Base-by-base conservation (phyloP, 75 land plant species). In the Pseudotsuga menziesii region DNA sequence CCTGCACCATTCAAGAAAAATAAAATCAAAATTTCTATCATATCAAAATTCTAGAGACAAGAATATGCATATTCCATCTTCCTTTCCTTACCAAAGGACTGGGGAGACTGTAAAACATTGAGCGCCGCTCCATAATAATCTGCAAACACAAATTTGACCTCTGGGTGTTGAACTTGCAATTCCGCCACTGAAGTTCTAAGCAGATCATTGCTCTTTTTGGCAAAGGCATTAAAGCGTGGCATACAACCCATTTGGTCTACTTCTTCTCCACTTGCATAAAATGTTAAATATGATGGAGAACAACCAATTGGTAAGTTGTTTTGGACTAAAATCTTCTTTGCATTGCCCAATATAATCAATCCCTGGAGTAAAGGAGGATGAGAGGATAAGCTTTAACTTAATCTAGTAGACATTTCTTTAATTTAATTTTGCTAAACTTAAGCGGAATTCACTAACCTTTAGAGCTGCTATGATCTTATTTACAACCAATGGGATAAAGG, bases 401-500 rank as follows among this genome's bases (percentile, higher is more conserved):
- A 44, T 44, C 8, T 44, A 4, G 8, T 5, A 44, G 48, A 44
- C 8, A 44, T 44, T 44, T 8, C 8, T 6, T 44, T 44, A 6
- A 44, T 44, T 44, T 44, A 44, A 44, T 44, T 44, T 8, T 44
- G 2, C 54, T 48, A 63, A 63, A 16, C 13, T 32, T 36, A 36
- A 67, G 19, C 17, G 0, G 29, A 26, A 6, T 1, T 63, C 5
- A 63, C 15, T 1, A 63, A 29, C 27, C 16, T 63, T 29, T 29
- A 63, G 11, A 4, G 4, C 22, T 67, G 16, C 11, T 39, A 2
- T 29, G 5, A 78, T 78, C 16, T 55, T 58, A 14, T 39, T 5
- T 19, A 75, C 63, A 2, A 80, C 71, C 4, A 29, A 29, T 58
- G 66, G 59, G 8, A 80, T 52, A 23, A 75, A 80, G 2, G 71